Conservation (phyloP, 23 red algal species). For the Gracilaria gracilis region DNA sequence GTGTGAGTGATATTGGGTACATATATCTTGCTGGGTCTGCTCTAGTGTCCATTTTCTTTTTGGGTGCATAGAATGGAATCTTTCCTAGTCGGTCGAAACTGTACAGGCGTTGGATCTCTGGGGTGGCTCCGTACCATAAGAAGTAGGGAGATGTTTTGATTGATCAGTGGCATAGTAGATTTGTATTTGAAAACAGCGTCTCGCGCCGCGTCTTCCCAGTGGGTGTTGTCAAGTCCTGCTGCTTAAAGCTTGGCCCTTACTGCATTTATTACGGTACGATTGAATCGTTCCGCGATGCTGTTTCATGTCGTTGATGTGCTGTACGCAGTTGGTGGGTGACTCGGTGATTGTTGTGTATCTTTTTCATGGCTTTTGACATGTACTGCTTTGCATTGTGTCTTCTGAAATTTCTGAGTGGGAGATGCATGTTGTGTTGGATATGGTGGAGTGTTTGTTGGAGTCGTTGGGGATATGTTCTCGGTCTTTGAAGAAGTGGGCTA, state of each 20-base stretch:
- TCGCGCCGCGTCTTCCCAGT: no score
- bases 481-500: conserved; percentile 18
- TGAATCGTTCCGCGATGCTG: conserved; percentile 5
- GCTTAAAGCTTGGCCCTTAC: neutral
- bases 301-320: conserved; percentile 26
- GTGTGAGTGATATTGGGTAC: neutral
- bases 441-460: neutral
- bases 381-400: conserved; percentile 21
- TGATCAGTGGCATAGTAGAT: neutral
- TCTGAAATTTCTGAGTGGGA: neutral
- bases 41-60: conserved; percentile 22
- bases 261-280: neutral
- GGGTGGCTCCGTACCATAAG: neutral
- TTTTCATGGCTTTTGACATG: neutral
- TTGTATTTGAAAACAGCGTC: conserved; percentile 19
- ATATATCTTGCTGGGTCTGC: conserved; percentile 13
- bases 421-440: no score
- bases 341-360: neutral
- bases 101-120: neutral
- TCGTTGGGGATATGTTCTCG: conserved; percentile 3
- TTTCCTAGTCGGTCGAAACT: neutral
- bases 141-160: neutral
- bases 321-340: conserved; percentile 3
- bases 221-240: neutral
- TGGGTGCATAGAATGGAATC: conserved; percentile 20